A percentile compares a stretch with the other conserved stretches of the same genome.
These are phyloP conservation scores for Sporisorium reilianum DNA, from an alignment of 1,284 basidiomycete genomes.

Conservation along the genomic window DNA sequence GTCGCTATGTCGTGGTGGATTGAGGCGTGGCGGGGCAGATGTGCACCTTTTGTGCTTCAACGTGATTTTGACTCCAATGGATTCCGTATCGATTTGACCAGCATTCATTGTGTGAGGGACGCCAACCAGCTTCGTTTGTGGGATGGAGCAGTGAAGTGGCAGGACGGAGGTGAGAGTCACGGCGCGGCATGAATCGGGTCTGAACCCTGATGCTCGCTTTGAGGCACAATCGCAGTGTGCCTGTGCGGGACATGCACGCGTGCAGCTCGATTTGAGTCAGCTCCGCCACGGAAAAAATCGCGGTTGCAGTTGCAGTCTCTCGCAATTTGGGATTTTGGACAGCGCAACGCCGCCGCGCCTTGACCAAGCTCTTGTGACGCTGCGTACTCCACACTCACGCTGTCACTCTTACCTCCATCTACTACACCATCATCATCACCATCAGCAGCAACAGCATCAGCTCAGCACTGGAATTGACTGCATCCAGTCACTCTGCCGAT, in stretches of 20 bases:
- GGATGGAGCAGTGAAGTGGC: too few species aligned
- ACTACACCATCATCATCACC: neutral
- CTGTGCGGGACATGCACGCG: constrained; percentile 5
- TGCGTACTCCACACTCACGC: neutral
- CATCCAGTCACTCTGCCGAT: neutral
- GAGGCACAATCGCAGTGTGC: constrained; percentile 10
- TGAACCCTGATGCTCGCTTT: neutral
- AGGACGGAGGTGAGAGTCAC: too few species aligned
- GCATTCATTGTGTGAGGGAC: neutral
- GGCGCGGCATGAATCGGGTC: constrained; percentile 5
- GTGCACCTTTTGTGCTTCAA: neutral
- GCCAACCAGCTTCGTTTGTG: too few species aligned
- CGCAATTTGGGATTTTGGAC: neutral
- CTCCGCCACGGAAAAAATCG: neutral
- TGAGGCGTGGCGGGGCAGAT: constrained; percentile 19
- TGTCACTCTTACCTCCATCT: constrained; percentile 1
- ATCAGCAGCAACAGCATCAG: neutral
- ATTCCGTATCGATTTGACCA: neutral
- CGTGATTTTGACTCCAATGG: neutral
- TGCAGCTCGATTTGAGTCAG: constrained; percentile 10
- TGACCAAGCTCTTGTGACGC: constrained; percentile 14
- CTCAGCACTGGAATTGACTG: neutral
- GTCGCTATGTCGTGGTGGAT: constrained; percentile 66
- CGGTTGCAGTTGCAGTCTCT: constrained; percentile 8
- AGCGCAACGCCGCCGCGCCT: constrained; percentile 1